Evolutionary conservation across 306 rosid species (phyloP), one percentile per base, ranked within the genome.

Genomic region (Pyrus communis): DNA sequence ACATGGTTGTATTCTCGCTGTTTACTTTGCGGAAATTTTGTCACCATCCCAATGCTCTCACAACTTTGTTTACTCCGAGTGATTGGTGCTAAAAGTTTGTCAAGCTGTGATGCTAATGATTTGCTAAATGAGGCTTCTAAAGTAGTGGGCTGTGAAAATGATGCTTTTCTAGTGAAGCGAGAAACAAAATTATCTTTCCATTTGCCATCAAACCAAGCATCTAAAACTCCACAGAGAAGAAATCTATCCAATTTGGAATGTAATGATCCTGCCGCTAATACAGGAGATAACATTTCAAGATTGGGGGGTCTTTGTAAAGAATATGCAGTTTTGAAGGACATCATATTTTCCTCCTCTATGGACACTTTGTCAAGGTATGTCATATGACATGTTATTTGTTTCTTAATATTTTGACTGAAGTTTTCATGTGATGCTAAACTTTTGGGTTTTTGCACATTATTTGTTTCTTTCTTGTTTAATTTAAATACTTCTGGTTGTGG

Each of bases 291-390:
- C 64, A 61, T 69, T 75, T 74, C 83, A 69, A 87, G 85, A 83
- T 82, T 94, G 82, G 97, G 96, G 55, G 97, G 95, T 77, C 91
- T 94, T 75, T 91, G 92, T 17, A 85, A 87, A 84, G 98, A 94
- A 80, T 90, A 86, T 78, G 78, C 85, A 66, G 79, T 80, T 78
- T 80, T 94, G 75, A 91, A 86, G 91, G 89, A 82, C 65, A 89
- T 92, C 31, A 87, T 87, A 79, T 67, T 90, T 81, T 78, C 83
- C 66, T 87, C 91, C 11, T 91, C 91, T 52, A 58, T 69, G 28
- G 77, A 86, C 86, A 74, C 78, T 61, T 78, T 91, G 65, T 87
- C 94, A 63, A 84, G 97, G 98, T 94, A 90, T 73, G 82, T 49
- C 70, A 52, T 71, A 43, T 59, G 38, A 73, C 23, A 10, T 23